phyloP scores from a whole-genome alignment of 805 yeast genomes.

The Cyberlindnera amylophila region DNA sequence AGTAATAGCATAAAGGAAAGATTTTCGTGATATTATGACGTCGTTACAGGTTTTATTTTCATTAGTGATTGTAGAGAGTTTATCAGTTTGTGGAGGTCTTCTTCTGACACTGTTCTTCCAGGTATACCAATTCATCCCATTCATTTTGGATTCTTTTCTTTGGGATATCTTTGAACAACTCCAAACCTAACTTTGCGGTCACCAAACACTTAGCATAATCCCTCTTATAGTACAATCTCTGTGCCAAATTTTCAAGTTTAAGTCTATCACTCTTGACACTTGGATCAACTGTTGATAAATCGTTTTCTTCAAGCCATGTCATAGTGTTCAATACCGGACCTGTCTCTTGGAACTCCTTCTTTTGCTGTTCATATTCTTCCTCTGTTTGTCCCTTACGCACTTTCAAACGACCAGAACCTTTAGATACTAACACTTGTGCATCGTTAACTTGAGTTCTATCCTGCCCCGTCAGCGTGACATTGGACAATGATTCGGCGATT shows the following conservation, averaged over 20 bases:
- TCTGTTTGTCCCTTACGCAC: conserved; percentile 68
- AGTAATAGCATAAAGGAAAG: not conserved
- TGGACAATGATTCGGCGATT: conserved; percentile 1
- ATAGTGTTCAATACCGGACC: conserved; percentile 59
- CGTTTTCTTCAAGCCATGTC: conserved; percentile 37
- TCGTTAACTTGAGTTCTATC: conserved; percentile 23
- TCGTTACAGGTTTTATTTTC: too few relatives aligned
- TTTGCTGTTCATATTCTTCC: conserved; percentile 56
- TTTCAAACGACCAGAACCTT: conserved; percentile 43
- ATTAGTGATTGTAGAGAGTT: not conserved
- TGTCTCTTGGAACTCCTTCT: conserved; percentile 39
- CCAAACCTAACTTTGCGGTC: conserved; percentile 37
- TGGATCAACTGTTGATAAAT: conserved; percentile 28
- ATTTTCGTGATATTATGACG: not conserved
- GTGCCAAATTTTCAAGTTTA: conserved; percentile 54
- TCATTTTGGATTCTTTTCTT: conserved; percentile 47
- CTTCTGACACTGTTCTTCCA: conserved; percentile 38
- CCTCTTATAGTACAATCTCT: conserved; percentile 54
- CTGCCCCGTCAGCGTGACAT: conserved; percentile 3
- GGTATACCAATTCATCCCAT: conserved; percentile 44
- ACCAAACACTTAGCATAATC: conserved; percentile 50
- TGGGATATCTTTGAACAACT: conserved; percentile 28
- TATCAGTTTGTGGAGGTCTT: conserved; percentile 15
- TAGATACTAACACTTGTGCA: conserved; percentile 41
- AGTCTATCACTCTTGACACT: conserved; percentile 52